These are phyloP conservation scores for Colletotrichum lupini DNA, from an alignment of 2,329 filamentous ascomycete genomes.

Conservation along the genomic window DNA sequence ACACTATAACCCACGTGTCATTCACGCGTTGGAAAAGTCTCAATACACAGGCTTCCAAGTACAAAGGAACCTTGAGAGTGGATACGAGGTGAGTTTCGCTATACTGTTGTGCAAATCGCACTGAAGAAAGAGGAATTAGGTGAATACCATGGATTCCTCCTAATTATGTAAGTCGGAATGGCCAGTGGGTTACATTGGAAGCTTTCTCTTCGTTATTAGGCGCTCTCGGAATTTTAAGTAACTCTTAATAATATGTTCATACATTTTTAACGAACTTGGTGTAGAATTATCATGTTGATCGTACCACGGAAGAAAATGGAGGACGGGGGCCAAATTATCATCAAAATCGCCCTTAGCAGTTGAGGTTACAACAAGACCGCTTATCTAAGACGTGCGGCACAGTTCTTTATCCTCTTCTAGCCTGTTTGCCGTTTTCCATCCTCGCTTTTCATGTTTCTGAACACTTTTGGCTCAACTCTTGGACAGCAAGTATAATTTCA, in stretches of 20 bases:
- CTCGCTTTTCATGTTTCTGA: not conserved
- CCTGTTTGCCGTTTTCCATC: not conserved
- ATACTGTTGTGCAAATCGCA: too few relatives aligned
- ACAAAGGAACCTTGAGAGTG: too few relatives aligned
- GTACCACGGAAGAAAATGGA: not conserved
- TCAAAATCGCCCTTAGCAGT: not conserved
- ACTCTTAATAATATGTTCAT: not conserved
- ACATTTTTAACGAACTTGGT: not conserved
- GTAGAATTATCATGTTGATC: not conserved
- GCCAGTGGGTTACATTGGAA: not conserved
- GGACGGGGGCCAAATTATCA: not conserved
- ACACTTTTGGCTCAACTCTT: not conserved
- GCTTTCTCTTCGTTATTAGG: not conserved
- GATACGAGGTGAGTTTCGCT: too few relatives aligned
- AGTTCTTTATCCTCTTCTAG: not conserved
- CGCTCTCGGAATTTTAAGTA: too few relatives aligned
- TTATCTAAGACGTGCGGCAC: slow-evolving; percentile 7
- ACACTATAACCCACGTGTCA: too few relatives aligned
- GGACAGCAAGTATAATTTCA: not conserved
- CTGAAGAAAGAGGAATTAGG: too few relatives aligned
- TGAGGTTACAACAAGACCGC: not conserved
- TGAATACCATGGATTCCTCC: too few relatives aligned
- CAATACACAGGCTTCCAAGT: too few relatives aligned
- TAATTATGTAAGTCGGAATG: too few relatives aligned
- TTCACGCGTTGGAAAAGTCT: too few relatives aligned